Evolutionary conservation across 2,329 filamentous ascomycete genomes (phyloP).

Genomic region (Aspergillus oerlinghausenensis): DNA sequence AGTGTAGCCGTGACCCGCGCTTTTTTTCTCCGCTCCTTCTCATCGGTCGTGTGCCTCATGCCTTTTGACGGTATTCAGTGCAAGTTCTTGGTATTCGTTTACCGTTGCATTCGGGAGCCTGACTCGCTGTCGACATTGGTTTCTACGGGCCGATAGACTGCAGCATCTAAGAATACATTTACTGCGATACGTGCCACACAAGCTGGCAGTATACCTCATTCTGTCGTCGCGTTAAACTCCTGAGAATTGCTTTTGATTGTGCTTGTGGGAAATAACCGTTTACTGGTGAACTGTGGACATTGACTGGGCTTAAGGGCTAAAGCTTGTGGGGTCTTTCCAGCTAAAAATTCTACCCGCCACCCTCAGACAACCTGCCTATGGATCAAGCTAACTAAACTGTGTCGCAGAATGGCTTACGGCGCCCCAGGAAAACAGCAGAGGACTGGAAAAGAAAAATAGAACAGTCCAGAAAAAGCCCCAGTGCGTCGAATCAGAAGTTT

Average conservation of each 20-base stretch:
- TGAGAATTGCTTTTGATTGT: background rate
- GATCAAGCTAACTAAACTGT: background rate
- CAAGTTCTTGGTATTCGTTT: background rate
- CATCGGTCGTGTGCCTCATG: slow-evolving; percentile 3
- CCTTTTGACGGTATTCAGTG: background rate
- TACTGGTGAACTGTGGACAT: background rate
- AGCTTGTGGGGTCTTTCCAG: background rate
- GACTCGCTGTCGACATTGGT: background rate
- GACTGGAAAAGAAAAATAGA: background rate
- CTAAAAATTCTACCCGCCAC: too few relatives aligned
- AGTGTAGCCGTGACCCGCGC: background rate
- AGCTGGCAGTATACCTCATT: background rate
- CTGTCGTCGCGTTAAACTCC: background rate
- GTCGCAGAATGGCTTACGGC: background rate
- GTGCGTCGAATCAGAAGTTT: background rate
- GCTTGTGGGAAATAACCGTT: background rate
- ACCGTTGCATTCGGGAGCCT: background rate
- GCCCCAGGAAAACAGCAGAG: background rate
- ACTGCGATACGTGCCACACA: background rate
- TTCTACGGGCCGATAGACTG: background rate
- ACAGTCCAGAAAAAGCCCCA: background rate
- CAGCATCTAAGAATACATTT: background rate
- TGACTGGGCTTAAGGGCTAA: background rate
- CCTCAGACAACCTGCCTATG: too few relatives aligned
- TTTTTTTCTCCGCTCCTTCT: slow-evolving; percentile 1